phyloP scores from a whole-genome alignment of 495 filamentous ascomycete genomes.

The Podospora pseudopauciseta region DNA sequence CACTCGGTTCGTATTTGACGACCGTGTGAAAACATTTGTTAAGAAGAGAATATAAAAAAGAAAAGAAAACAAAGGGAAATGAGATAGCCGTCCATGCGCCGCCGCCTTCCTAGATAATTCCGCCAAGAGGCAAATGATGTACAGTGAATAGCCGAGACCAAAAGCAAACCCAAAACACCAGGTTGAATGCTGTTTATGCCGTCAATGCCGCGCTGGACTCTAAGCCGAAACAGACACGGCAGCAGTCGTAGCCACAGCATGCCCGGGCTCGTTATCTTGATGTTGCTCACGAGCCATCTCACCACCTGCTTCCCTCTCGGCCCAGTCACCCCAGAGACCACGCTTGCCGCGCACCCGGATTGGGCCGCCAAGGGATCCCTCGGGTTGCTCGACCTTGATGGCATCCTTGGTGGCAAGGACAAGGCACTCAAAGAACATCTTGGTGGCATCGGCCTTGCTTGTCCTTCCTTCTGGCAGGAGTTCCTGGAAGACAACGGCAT shows the following conservation, averaged over 20 bases:
- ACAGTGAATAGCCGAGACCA: constrained; percentile 15
- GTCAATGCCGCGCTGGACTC: background rate
- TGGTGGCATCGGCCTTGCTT: constrained; percentile 82
- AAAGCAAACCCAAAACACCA: constrained; percentile 10
- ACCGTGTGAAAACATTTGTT: constrained; percentile 18
- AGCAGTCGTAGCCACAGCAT: constrained; percentile 33
- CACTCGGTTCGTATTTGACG: constrained; percentile 27
- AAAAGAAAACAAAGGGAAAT: constrained; percentile 8
- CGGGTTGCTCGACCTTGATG: constrained; percentile 91
- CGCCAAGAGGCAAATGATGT: constrained; percentile 18
- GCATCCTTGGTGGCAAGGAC: constrained; percentile 97
- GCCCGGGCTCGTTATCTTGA: constrained; percentile 27
- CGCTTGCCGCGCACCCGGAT: constrained; percentile 83
- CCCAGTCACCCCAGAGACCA: constrained; percentile 93
- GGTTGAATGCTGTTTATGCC: background rate
- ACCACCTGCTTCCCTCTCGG: constrained; percentile 72
- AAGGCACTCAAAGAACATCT: constrained; percentile 98
- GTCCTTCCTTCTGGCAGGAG: constrained; percentile 77
- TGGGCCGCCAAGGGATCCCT: constrained; percentile 64
- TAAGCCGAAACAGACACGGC: constrained; percentile 26
- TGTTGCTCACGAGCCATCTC: constrained; percentile 45
- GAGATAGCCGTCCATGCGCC: background rate
- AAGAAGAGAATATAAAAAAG: background rate
- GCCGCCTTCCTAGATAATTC: constrained; percentile 1
- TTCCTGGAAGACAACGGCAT: constrained; percentile 82